These are phyloP conservation scores for Sarocladiaceae sp. DNA, from an alignment of 2,329 filamentous ascomycete genomes.

Conservation along the genomic window DNA sequence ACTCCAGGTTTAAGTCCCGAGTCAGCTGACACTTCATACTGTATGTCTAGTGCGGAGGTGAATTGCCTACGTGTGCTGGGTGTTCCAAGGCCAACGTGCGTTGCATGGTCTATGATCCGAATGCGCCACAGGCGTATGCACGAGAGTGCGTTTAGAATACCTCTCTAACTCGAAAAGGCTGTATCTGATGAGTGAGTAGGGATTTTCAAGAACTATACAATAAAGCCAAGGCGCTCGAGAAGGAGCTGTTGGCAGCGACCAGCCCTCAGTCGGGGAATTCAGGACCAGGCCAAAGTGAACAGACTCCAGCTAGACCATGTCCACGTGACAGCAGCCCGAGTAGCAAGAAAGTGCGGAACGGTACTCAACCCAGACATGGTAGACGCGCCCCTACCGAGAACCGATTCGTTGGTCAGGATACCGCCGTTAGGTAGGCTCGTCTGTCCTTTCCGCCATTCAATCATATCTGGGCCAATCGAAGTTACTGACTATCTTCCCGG, in stretches of 20 bases:
- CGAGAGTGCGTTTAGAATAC: background rate
- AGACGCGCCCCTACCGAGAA: background rate
- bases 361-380: background rate
- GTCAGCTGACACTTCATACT: background rate
- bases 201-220: slow-evolving; percentile 2
- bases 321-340: background rate
- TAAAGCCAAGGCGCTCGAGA: background rate
- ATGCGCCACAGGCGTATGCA: slow-evolving; percentile 3
- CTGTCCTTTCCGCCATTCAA: background rate
- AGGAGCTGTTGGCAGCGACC: background rate
- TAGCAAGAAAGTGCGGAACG: too few relatives aligned
- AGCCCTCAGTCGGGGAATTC: background rate
- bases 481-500: background rate
- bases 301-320: too few relatives aligned
- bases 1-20: background rate
- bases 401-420: background rate
- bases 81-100: slow-evolving; percentile 1
- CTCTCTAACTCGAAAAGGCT: background rate
- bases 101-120: slow-evolving; percentile 7
- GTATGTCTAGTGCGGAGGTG: slow-evolving; percentile 9
- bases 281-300: background rate
- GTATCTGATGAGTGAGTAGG: background rate
- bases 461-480: background rate
- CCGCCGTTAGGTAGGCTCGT: background rate
- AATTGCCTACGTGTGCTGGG: slow-evolving; percentile 7